These are phyloP conservation scores for Torulaspora quercuum DNA, from an alignment of 805 yeast species.

Conservation along the genomic window DNA sequence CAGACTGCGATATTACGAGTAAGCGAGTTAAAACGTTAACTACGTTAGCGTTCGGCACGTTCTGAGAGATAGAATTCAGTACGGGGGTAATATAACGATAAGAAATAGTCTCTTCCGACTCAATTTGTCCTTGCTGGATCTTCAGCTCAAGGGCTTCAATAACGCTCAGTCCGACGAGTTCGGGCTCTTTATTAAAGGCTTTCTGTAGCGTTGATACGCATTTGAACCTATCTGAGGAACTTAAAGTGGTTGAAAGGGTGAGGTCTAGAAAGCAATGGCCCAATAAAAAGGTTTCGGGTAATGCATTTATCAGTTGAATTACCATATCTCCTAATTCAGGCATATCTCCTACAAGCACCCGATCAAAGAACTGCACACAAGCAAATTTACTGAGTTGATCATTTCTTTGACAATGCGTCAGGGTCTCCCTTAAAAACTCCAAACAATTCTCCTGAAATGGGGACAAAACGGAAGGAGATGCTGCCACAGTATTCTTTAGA, in stretches of 20 bases:
- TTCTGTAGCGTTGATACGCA: constrained; percentile 36
- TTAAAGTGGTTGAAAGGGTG: constrained; percentile 42
- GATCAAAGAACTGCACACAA: constrained; percentile 24
- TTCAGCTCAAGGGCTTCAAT: constrained; percentile 41
- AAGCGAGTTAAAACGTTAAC: constrained; percentile 39
- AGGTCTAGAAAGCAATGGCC: constrained; percentile 52
- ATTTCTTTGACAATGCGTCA: constrained; percentile 39
- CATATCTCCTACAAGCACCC: constrained; percentile 13
- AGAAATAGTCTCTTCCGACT: constrained; percentile 25
- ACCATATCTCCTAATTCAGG: constrained; percentile 13
- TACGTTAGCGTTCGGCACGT: constrained; percentile 28
- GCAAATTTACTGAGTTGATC: constrained; percentile 38
- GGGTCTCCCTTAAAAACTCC: constrained; percentile 36
- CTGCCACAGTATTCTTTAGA: constrained; percentile 18
- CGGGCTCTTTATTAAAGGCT: constrained; percentile 39
- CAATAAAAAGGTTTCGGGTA: constrained; percentile 21
- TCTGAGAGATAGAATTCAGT: constrained; percentile 39
- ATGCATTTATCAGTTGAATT: constrained; percentile 9
- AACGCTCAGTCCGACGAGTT: constrained; percentile 43
- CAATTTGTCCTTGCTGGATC: constrained; percentile 20
- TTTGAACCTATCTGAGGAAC: constrained; percentile 36
- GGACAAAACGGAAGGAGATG: constrained; percentile 41
- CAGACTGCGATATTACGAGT: constrained; percentile 46
- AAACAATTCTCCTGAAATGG: constrained; percentile 27
- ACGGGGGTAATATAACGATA: constrained; percentile 38